Evolutionary conservation across 768 basidiomycete species (phyloP), one percentile per base, ranked within the genome.

Genomic region (Hypholoma fasciculare): DNA sequence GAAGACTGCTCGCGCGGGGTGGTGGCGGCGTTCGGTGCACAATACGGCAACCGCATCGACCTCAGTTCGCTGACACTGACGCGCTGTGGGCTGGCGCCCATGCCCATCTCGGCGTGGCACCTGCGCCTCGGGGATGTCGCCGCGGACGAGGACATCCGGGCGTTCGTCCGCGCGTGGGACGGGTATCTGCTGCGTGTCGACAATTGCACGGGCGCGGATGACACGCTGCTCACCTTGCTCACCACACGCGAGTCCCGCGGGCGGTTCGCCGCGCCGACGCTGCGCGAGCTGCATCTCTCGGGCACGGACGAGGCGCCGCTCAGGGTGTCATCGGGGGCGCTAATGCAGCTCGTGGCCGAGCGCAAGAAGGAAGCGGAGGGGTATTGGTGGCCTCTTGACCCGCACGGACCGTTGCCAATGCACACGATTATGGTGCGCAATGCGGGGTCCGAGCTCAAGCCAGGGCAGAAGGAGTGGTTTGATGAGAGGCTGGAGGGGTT

Each of bases 151-250:
- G 56, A 63, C 36, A 16, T 66, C 1, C 23, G 47, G 2, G 48
- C 39, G 17, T 60, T 63, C 37, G 20, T 66, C 37, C 50, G 43
- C 7, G 19, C 34, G 7, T 66, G 65, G 65, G 59, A 63, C 34
- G 65, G 65, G 1, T 60, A 59, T 20, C 36, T 40, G 7, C 44
- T 66, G 23, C 23, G 48, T 19, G 36, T 66, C n/a, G 42, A 39
- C 16, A 49, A 57, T 27, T 62, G 61, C 37, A 48, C 57, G 7
- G 61, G 62, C 3, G 48, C 63, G 7, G 44, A 63, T 36, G 62
- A 66, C 43, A 20, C 26, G 3, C 49, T 61, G n/a, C 17, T 66
- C 19, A 12, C 47, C 23, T 8, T 30, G 20, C 40, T 61, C 17
- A 40, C 58, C 2, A 52, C 36, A 7, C 17, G 37, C 17, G 30